These are phyloP conservation scores for Trichoderma sp. DNA, from an alignment of 2,329 filamentous ascomycete genomes.

Conservation along the genomic window DNA sequence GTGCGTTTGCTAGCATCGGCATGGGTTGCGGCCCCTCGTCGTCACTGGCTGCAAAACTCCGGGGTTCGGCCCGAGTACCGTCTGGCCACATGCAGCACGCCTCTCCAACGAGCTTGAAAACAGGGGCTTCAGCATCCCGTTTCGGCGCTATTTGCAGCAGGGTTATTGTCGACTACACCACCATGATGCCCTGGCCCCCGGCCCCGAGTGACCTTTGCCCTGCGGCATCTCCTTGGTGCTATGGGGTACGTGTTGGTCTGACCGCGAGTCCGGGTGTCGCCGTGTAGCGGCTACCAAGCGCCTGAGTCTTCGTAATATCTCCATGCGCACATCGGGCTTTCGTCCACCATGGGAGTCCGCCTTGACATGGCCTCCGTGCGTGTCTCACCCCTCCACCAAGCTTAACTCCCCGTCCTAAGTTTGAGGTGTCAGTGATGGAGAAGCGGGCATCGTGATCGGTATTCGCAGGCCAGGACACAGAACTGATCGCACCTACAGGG, in stretches of 20 bases:
- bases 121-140: slow-evolving; percentile 3
- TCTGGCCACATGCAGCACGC: slow-evolving; percentile 19
- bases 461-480: not conserved
- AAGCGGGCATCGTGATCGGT: slow-evolving; percentile 11
- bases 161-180: not conserved
- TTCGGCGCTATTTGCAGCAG: slow-evolving; percentile 27
- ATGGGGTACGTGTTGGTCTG: not conserved
- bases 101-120: slow-evolving; percentile 8
- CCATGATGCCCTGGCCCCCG: slow-evolving; percentile 1
- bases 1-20: not conserved
- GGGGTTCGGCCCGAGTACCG: slow-evolving; percentile 27
- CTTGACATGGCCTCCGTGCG: not conserved
- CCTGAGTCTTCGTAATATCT: not conserved
- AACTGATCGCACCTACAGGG: slow-evolving; percentile 10
- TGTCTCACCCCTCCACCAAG: not conserved
- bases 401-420: slow-evolving; percentile 15
- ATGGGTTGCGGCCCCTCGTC: slow-evolving; percentile 7
- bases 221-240: not conserved
- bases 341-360: not conserved
- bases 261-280: not conserved
- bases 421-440: slow-evolving; percentile 12
- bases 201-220: not conserved
- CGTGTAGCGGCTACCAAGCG: slow-evolving; percentile 2
- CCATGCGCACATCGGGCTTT: slow-evolving; percentile 1
- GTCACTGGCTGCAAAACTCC: slow-evolving; percentile 26